These are phyloP conservation scores for Pilaira anomala DNA, from an alignment of 192 early-diverging fungal genomes.

Conservation along the genomic window DNA sequence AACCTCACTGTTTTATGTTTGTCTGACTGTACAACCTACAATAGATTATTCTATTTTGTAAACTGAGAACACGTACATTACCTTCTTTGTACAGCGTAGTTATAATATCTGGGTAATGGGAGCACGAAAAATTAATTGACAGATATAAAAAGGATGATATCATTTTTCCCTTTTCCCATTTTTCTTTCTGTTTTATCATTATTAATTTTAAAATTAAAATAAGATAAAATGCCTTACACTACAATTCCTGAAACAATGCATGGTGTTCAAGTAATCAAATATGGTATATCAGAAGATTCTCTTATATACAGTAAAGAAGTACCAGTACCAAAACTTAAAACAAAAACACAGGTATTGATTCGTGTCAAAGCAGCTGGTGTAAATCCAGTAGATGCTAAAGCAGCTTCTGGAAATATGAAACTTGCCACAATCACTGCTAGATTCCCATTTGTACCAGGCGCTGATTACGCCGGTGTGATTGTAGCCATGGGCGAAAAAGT, in stretches of 20 bases:
- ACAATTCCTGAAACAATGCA: slow-evolving; percentile 24
- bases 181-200: slow-evolving; percentile 11
- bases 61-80: too few species aligned
- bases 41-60: too few species aligned
- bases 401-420: slow-evolving; percentile 13
- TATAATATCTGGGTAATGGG: too few species aligned
- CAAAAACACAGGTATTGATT: slow-evolving; percentile 10
- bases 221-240: not conserved
- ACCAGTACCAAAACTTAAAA: slow-evolving; percentile 5
- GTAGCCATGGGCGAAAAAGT: slow-evolving; percentile 23
- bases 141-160: too few species aligned
- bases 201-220: not conserved
- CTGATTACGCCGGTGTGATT: slow-evolving; percentile 25
- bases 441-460: slow-evolving; percentile 13
- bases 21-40: too few species aligned
- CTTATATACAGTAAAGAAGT: slow-evolving; percentile 6
- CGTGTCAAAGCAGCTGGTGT: slow-evolving; percentile 26
- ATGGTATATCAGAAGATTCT: slow-evolving; percentile 2
- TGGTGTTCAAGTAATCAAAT: slow-evolving; percentile 11
- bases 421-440: not conserved
- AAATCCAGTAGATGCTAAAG: slow-evolving; percentile 23
- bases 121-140: too few species aligned
- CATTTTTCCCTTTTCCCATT: too few species aligned
- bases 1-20: too few species aligned
- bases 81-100: too few species aligned